Conservation (phyloP, 371 early-diverging fungal species). For the Dinochytrium kinnereticum region DNA sequence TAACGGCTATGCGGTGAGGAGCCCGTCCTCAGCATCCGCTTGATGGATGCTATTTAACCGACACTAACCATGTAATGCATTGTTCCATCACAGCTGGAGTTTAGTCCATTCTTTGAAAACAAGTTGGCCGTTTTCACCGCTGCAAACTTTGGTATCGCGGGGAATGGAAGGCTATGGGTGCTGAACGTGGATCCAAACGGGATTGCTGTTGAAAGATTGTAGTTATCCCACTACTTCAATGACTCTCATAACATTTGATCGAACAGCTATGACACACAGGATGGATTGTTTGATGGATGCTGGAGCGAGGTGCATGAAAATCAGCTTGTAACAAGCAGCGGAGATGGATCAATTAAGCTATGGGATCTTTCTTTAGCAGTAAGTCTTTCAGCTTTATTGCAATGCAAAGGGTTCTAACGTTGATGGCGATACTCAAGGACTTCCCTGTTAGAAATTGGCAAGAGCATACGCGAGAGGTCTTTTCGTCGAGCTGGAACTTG, state of each 20-base stretch:
- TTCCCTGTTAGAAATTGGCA: constrained; percentile 89
- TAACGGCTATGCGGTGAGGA: constrained; percentile 48
- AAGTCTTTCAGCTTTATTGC: constrained; percentile 37
- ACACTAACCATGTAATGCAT: too few species aligned
- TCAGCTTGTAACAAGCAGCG: constrained; percentile 87
- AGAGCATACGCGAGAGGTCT: constrained; percentile 94
- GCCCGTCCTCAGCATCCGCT: too few species aligned
- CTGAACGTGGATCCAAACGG: constrained; percentile 62
- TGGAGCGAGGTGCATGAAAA: constrained; percentile 96
- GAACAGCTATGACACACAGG: constrained; percentile 87
- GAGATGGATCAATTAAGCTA: constrained; percentile 92
- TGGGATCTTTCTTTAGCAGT: constrained; percentile 87
- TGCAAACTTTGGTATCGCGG: constrained; percentile 94
- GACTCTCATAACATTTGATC: not conserved
- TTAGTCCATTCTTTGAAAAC: constrained; percentile 91
- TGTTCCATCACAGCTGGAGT: constrained; percentile 81
- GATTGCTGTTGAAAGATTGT: constrained; percentile 70
- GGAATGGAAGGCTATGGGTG: constrained; percentile 87
- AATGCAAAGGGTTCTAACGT: constrained; percentile 24
- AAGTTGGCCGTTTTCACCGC: constrained; percentile 87
- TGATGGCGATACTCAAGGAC: constrained; percentile 62
- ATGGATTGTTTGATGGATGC: constrained; percentile 89
- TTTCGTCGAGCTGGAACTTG: constrained; percentile 92
- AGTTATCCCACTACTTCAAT: constrained; percentile 36
- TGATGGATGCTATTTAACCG: too few species aligned